These are phyloP conservation scores for Penicillium rolfsii DNA, from an alignment of 2,329 filamentous ascomycete genomes.

Conservation along the genomic window DNA sequence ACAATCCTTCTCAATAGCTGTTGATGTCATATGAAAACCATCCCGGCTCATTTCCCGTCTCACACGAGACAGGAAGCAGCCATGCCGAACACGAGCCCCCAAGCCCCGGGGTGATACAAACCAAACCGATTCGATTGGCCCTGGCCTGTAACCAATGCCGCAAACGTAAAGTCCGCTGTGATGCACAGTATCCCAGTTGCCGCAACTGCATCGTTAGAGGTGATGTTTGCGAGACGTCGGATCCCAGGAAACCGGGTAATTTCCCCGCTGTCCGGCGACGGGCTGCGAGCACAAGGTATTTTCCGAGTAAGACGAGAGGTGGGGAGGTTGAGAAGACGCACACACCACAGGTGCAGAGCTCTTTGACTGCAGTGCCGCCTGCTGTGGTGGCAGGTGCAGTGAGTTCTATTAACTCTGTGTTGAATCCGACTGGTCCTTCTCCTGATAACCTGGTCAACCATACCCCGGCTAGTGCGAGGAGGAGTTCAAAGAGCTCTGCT, in stretches of 20 bases:
- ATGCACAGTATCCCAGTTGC: slow-evolving; percentile 34
- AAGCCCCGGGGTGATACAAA: neutral
- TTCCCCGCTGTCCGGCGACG: slow-evolving; percentile 8
- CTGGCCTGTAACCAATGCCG: slow-evolving; percentile 33
- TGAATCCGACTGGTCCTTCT: neutral
- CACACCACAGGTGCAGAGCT: neutral
- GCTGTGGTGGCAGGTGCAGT: neutral
- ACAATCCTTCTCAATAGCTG: too few relatives aligned
- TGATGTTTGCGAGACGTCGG: slow-evolving; percentile 28
- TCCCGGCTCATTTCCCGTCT: neutral
- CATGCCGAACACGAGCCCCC: neutral
- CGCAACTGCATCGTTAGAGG: slow-evolving; percentile 32
- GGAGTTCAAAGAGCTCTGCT: neutral
- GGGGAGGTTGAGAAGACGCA: neutral
- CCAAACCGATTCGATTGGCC: slow-evolving; percentile 15
- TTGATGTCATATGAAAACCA: neutral
- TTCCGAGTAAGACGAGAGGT: neutral
- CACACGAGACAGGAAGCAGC: neutral
- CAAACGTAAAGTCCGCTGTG: slow-evolving; percentile 34
- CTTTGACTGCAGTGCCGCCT: too few relatives aligned
- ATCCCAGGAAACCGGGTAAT: slow-evolving; percentile 29
- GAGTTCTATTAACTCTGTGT: neutral
- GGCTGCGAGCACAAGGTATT: neutral
- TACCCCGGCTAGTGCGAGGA: neutral
- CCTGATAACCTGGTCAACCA: neutral